phyloP scores from a whole-genome alignment of 2,329 filamentous ascomycete species.

The Capronia epimyces region DNA sequence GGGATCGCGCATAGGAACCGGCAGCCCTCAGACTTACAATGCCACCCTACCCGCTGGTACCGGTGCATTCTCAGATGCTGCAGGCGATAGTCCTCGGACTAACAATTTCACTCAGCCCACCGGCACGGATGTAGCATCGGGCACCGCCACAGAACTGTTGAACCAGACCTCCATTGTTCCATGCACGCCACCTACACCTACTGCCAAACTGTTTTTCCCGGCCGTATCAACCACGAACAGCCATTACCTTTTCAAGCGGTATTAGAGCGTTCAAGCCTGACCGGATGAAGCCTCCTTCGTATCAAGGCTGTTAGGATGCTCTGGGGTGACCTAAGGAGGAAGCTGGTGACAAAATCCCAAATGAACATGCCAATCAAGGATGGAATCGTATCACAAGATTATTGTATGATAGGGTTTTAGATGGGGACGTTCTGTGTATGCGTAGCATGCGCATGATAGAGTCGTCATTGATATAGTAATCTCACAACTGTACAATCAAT shows the following conservation, averaged over 20 bases:
- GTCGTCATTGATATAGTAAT: constrained; percentile 3
- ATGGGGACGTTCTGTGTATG: constrained; percentile 13
- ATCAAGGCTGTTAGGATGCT: neutral
- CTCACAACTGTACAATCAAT: constrained; percentile 2
- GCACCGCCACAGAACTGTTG: neutral
- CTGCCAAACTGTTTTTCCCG: constrained; percentile 13
- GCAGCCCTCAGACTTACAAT: neutral
- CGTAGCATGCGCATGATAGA: constrained; percentile 12
- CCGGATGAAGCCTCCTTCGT: neutral
- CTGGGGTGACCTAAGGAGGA: neutral
- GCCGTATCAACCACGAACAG: constrained; percentile 6
- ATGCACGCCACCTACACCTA: constrained; percentile 11
- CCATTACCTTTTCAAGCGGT: constrained; percentile 16
- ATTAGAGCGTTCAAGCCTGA: constrained; percentile 1
- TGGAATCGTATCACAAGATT: constrained; percentile 9
- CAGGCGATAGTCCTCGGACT: neutral
- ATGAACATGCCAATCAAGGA: constrained; percentile 2
- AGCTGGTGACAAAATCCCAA: neutral
- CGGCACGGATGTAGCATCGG: constrained; percentile 6
- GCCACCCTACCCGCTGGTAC: neutral
- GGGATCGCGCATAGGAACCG: constrained; percentile 2
- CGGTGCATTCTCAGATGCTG: neutral
- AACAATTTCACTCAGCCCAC: constrained; percentile 4
- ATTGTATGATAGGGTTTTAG: constrained; percentile 18
- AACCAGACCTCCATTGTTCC: constrained; percentile 3